Evolutionary conservation across 2,329 filamentous ascomycete genomes (phyloP), one percentile per base, ranked within the genome.

Genomic region (Ascochyta pisi): DNA sequence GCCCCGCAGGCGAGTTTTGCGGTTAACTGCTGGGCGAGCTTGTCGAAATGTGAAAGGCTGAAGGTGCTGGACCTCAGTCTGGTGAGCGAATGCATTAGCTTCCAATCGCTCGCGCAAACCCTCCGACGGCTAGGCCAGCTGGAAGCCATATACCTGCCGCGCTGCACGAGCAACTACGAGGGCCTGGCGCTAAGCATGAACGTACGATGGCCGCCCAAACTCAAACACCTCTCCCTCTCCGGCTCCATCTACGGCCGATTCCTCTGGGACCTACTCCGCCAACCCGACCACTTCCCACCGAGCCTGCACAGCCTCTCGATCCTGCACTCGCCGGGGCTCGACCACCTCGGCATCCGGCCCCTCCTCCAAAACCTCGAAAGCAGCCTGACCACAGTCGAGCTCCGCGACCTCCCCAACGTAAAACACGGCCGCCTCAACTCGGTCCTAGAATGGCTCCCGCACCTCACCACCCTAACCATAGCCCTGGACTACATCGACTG

Each of bases 1-100:
- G 84, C 85, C 1, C 86, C 86, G 1, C 82, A 83, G 56, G 78
- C 82, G 4, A 82, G 81, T 4, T 87, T 88, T 63, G 81, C 81
- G 3, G 71, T 83, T 47, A 84, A 85, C 57, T 83, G 82, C 65
- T 81, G 86, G 60, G 79, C 84, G 2, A 78, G 82, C 2, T 68
- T 88, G 19, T 79, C 80, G 3, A 87, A 86, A 73, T 86, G 84
- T 68, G 60, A 62, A 6, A 74, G 78, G 0, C 74, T 88, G 4
- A 72, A 72, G 9, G 58, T 76, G 2, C 74, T 87, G 15, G 82
- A 87, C 61, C 73, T 88, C 6, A 79, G 77, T 4, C 76, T 84
- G 3, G 80, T 86, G 6, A 77, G 73, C 12, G 82, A 84, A 53
- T 72, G 77, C 1, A 80, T 86, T 27, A 72, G 73, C 6, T 78